Evolutionary conservation across 805 yeast genomes (phyloP), one percentile per base, ranked within the genome.

Genomic region (Yarrowia sp.): DNA sequence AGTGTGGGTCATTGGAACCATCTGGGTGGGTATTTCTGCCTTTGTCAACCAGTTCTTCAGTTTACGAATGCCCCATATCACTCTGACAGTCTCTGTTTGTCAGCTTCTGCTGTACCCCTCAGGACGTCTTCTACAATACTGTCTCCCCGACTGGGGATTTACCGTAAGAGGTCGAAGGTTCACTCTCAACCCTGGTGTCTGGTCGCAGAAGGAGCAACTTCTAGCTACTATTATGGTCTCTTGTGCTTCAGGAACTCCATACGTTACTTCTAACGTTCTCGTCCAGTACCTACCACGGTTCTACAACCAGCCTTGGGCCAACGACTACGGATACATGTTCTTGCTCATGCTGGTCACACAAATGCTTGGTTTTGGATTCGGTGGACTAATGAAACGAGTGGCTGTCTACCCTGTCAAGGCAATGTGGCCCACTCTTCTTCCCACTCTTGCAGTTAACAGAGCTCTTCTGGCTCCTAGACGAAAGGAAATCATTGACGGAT

Each of bases 161-260:
- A 77, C 73, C 15, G 53, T 78, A 44, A 72, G 71, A 47, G 49
- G 64, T 1, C 17, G 49, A 14, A 4, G 69, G 15, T 40, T 65
- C 17, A 81, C 85, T 63, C 76, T 86, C 68, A 86, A 85, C 71
- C 87, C 88, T 7, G 87, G 88, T 19, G 87, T 87, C 10, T 86
- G 87, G 85, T 77, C 80, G 40, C 77, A 74, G 65, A 86, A 87
- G 72, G 90, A 87, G 72, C 89, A 86, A 73, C 85, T 85, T 86
- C 79, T 86, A 70, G 78, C 86, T 10, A 83, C 89, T 69, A 70
- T 82, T 53, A 74, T 81, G 71, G 69, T 70, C 36, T 71, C 73
- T 2, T 67, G 71, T 30, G 67, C 69, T 8, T 86, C 81, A 86
- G 84, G 91, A 71, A 66, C 70, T 15, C 60, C 60, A 9, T 66